phyloP scores from a whole-genome alignment of 495 filamentous ascomycete species.

The Echria macrotheca region DNA sequence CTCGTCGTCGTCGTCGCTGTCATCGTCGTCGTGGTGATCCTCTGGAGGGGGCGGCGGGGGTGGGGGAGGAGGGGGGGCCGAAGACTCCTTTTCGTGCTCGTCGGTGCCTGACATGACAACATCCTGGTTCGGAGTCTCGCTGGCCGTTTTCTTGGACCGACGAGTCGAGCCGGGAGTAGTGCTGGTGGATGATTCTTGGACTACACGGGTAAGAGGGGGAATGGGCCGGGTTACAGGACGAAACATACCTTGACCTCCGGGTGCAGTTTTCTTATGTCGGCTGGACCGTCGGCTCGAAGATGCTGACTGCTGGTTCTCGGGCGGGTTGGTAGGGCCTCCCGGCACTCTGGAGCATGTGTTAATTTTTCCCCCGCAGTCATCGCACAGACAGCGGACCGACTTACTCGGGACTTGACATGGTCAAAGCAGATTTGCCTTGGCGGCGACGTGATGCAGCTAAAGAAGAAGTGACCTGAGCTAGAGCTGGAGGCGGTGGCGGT shows the following conservation, averaged over 20 bases:
- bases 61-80: slow-evolving; percentile 32
- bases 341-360: slow-evolving; percentile 25
- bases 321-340: slow-evolving; percentile 27
- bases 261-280: slow-evolving; percentile 53
- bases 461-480: slow-evolving; percentile 22
- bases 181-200: slow-evolving; percentile 15
- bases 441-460: slow-evolving; percentile 49
- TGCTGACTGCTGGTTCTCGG: slow-evolving; percentile 35
- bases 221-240: slow-evolving; percentile 1
- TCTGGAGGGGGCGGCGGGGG: slow-evolving; percentile 38
- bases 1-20: slow-evolving; percentile 44
- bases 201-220: slow-evolving; percentile 15
- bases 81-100: slow-evolving; percentile 55
- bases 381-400: slow-evolving; percentile 17
- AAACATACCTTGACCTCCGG: slow-evolving; percentile 32
- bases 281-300: slow-evolving; percentile 63
- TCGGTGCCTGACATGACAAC: slow-evolving; percentile 53
- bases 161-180: slow-evolving; percentile 37
- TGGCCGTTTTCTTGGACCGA: slow-evolving; percentile 49
- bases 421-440: slow-evolving; percentile 57
- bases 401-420: slow-evolving; percentile 82
- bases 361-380: slow-evolving; percentile 5
- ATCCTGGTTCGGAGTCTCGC: slow-evolving; percentile 48
- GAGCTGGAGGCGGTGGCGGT: slow-evolving; percentile 21
- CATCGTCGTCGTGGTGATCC: slow-evolving; percentile 45